Evolutionary conservation across 2,329 filamentous ascomycete species (phyloP).

Genomic region (Mycosphaerelloides madeirae): DNA sequence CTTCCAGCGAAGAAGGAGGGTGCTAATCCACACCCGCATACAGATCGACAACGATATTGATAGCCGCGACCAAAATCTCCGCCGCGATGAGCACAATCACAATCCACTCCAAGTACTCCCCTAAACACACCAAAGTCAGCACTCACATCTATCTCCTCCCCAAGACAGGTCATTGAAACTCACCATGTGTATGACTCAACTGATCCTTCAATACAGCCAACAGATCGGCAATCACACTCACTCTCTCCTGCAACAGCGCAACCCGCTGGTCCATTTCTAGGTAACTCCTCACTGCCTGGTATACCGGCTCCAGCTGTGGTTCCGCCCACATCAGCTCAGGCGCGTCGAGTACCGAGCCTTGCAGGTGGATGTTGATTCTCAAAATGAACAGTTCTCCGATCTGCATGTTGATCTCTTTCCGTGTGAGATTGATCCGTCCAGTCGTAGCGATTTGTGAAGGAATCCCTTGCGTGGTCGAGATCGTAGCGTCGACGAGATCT

Average conservation of each 20-base stretch:
- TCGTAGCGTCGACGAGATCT: slow-evolving; percentile 88
- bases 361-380: slow-evolving; percentile 95
- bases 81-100: slow-evolving; percentile 94
- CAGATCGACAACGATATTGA: slow-evolving; percentile 93
- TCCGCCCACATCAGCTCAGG: slow-evolving; percentile 98
- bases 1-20: neutral
- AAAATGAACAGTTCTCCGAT: slow-evolving; percentile 98
- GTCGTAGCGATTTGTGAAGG: slow-evolving; percentile 89
- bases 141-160: neutral
- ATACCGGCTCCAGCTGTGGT: slow-evolving; percentile 92
- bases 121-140: slow-evolving; percentile 19
- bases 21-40: slow-evolving; percentile 54
- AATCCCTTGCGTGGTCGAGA: slow-evolving; percentile 87
- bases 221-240: slow-evolving; percentile 90
- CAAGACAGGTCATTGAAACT: slow-evolving; percentile 42
- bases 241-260: slow-evolving; percentile 76
- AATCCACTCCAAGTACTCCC: slow-evolving; percentile 50
- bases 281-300: slow-evolving; percentile 90
- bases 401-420: slow-evolving; percentile 96
- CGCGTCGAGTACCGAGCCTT: slow-evolving; percentile 92
- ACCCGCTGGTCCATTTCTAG: slow-evolving; percentile 98
- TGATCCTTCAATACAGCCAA: slow-evolving; percentile 93
- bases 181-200: slow-evolving; percentile 84
- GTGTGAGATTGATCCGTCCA: slow-evolving; percentile 82
- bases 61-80: slow-evolving; percentile 77